phyloP scores from a whole-genome alignment of 805 yeast species.

The Hermanozyma aechmeae region DNA sequence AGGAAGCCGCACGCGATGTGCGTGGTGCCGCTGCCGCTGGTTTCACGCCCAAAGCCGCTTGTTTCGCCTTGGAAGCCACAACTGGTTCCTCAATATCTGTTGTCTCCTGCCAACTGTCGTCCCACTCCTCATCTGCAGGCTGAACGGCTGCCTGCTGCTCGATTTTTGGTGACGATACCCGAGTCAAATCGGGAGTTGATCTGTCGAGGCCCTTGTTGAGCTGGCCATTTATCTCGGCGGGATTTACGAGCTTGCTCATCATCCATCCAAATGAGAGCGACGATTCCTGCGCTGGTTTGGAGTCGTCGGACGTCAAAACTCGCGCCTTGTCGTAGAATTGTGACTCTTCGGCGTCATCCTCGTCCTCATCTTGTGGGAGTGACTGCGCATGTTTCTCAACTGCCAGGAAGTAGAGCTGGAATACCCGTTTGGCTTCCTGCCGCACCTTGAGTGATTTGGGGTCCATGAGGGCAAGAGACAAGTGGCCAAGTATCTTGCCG shows the following conservation, averaged over 20 bases:
- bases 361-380: slow-evolving; percentile 25
- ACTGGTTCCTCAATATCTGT: slow-evolving; percentile 1
- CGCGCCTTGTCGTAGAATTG: slow-evolving; percentile 19
- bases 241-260: slow-evolving; percentile 24
- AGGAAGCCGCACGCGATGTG: slow-evolving; percentile 1
- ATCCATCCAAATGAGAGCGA: slow-evolving; percentile 26
- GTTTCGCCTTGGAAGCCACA: background rate
- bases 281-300: slow-evolving; percentile 2
- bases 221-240: slow-evolving; percentile 19
- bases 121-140: slow-evolving; percentile 10
- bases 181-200: slow-evolving; percentile 28
- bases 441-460: slow-evolving; percentile 56
- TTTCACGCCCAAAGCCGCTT: slow-evolving; percentile 1
- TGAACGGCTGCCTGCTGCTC: slow-evolving; percentile 2
- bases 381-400: slow-evolving; percentile 30
- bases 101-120: slow-evolving; percentile 9
- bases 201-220: slow-evolving; percentile 26
- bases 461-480: slow-evolving; percentile 80
- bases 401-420: slow-evolving; percentile 43
- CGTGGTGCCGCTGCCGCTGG: background rate
- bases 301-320: slow-evolving; percentile 11
- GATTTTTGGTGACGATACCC: slow-evolving; percentile 17
- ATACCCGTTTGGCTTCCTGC: slow-evolving; percentile 57
- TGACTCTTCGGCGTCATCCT: slow-evolving; percentile 28
- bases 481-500: slow-evolving; percentile 69